Base-by-base conservation (phyloP, 2,329 filamentous ascomycete species). In the Epichloe festucae region DNA sequence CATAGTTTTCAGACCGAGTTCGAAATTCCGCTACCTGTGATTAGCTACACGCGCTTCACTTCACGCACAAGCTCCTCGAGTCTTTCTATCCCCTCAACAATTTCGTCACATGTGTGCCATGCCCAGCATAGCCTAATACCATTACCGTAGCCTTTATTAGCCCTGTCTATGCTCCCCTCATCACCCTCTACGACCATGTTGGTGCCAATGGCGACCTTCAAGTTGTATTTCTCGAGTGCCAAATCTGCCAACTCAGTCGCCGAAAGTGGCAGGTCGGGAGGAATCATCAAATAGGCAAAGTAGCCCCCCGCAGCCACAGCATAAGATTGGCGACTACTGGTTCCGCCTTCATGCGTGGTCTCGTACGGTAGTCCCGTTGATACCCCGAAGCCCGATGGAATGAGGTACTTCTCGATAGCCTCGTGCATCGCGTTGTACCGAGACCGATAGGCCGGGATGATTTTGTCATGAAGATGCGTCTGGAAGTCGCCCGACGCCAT, bases 141-240 rank as follows among this genome's bases (percentile, higher is more conserved):
- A 48, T 73, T 65, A 21, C 76, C 71, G 61, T 91, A 87, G 41
- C 68, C 69, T 35, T 73, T 70, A 5, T 19, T 19, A 31, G 49
- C 19, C n/a, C 49, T 36, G n/a, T 47, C 36, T 3, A 12, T 15
- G 14, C 70, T 68, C 3, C 65, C 64, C 55, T 76, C 69, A 57
- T 84, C 81, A 0, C 76, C 78, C 14, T 72, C 69, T 12, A 86
- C 80, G 60, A 84, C 79, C 64, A 91, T 95, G 55, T 86, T 73
- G 48, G 74, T 73, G 3, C 88, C 89, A 21, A 77, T 72, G 23
- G 82, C 85, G 21, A 93, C 72, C 27, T 82, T 73, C 52, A 94
- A 65, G 46, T 81, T 79, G 64, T 86, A 83, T 51, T 84, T 77
- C 21, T 72, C 67, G 60, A 75, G 69, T 15, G 83, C 83, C 38